phyloP scores from a whole-genome alignment of 2,329 filamentous ascomycete species.

The Alternaria alternata region DNA sequence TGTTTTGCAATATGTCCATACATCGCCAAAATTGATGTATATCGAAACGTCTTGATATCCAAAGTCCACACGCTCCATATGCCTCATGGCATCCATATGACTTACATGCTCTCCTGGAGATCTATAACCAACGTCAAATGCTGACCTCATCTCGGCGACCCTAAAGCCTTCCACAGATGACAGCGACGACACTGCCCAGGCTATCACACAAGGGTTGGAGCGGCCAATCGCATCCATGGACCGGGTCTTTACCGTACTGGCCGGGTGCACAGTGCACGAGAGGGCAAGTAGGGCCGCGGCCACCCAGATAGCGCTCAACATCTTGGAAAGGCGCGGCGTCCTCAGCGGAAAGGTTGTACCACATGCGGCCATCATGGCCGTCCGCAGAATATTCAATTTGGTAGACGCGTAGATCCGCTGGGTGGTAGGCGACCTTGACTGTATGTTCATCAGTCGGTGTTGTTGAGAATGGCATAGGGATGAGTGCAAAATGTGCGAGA shows the following conservation, averaged over 20 bases:
- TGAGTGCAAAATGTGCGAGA: background rate
- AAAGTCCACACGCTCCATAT: background rate
- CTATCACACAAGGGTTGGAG: background rate
- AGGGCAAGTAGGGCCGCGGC: constrained; percentile 1
- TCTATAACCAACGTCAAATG: background rate
- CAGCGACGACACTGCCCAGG: constrained; percentile 1
- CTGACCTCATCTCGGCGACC: background rate
- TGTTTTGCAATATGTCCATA: background rate
- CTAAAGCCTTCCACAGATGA: background rate
- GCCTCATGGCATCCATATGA: background rate
- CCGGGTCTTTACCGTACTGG: constrained; percentile 2
- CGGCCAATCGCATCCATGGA: constrained; percentile 10
- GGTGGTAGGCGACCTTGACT: constrained; percentile 10
- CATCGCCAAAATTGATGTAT: background rate
- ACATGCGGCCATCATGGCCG: background rate
- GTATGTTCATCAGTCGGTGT: background rate
- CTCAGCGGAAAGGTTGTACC: constrained; percentile 11
- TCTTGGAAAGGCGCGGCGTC: constrained; percentile 7
- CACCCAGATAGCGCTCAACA: constrained; percentile 4
- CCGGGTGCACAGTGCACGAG: constrained; percentile 6
- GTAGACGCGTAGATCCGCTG: background rate
- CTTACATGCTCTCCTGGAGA: too few relatives aligned
- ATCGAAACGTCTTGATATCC: background rate
- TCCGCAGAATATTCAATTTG: constrained; percentile 12
- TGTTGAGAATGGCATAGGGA: background rate